Base-by-base conservation (phyloP, 2,329 filamentous ascomycete species). In the Trichoderma hamatum region DNA sequence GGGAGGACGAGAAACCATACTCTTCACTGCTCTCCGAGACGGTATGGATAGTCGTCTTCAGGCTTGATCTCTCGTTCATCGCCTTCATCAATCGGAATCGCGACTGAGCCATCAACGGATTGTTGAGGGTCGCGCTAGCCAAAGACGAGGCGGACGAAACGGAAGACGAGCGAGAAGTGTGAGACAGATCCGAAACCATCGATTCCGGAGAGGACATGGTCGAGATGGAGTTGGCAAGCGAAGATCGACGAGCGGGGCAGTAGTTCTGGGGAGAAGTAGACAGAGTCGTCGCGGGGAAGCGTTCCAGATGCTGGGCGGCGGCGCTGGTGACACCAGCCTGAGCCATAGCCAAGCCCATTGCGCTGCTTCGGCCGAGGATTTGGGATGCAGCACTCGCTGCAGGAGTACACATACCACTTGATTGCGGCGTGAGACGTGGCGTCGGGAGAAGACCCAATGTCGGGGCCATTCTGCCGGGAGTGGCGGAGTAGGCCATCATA, bases 171-270 rank as follows among this genome's bases (percentile, higher is more conserved):
- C 87, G 86, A 72, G 88, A 90, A 71, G 87, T 84, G 71, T 84
- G 84, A 69, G 85, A 89, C 69, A 83, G 82, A 75, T 90, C 88
- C 70, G 88, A 90, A 56, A 90, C 80, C 88, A 90, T 90, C 67
- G 88, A 90, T 75, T 90, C 88, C 71, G 88, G 88, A 32, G 88
- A 90, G 70, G 88, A 90, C 39, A 85, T 84, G 34, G 86, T 86
- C 30, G 88, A 90, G 73, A 88, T 81, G 21, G 88, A 88, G 75
- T 85, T 88, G 76, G 87, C 88, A 70, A 90, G 84, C 19, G 88
- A 90, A 16, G 88, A 89, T 71, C 88, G 87, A 70, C 88, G 88
- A 46, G 81, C 79, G 2, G 82, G 80, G 61, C 73, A 76, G 73
- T 84, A 84, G 72, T 80, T 81, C 73, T 84, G 82, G 30, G 87